phyloP scores from a whole-genome alignment of 2,329 filamentous ascomycete genomes.

The Corniculantispora saksenae region DNA sequence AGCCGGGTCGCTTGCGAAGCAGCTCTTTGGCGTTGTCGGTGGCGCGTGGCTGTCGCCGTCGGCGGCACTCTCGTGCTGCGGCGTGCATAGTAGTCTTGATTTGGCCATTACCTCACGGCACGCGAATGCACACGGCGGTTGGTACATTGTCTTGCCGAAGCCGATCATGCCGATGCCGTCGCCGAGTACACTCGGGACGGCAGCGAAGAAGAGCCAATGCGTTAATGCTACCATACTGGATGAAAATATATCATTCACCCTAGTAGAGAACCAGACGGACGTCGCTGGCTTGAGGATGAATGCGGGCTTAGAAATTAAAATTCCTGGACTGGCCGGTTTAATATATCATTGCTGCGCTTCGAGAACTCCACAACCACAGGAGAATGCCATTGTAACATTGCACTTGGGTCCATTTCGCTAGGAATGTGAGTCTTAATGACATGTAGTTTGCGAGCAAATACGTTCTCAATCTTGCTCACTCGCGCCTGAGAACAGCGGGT shows the following conservation, averaged over 20 bases:
- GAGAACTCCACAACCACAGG: not conserved
- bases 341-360: not conserved
- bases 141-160: slow-evolving; percentile 37
- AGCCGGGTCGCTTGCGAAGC: slow-evolving; percentile 30
- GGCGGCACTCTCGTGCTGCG: slow-evolving; percentile 22
- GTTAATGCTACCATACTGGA: not conserved
- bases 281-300: not conserved
- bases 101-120: slow-evolving; percentile 33
- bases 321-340: not conserved
- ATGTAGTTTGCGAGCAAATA: not conserved
- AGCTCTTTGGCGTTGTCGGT: slow-evolving; percentile 28
- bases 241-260: not conserved
- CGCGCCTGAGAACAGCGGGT: not conserved
- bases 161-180: slow-evolving; percentile 35
- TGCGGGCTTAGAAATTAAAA: not conserved
- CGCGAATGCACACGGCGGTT: slow-evolving; percentile 38
- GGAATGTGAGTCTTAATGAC: not conserved
- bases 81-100: slow-evolving; percentile 34
- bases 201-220: not conserved
- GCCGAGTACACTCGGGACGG: not conserved
- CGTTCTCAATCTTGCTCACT: slow-evolving; percentile 16
- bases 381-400: not conserved
- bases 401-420: not conserved
- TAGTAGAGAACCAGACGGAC: not conserved
- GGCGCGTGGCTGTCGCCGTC: slow-evolving; percentile 29